These are phyloP conservation scores for Flaveria ramosissima DNA, from an alignment of 129 eudicot genomes.

Conservation along the genomic window DNA sequence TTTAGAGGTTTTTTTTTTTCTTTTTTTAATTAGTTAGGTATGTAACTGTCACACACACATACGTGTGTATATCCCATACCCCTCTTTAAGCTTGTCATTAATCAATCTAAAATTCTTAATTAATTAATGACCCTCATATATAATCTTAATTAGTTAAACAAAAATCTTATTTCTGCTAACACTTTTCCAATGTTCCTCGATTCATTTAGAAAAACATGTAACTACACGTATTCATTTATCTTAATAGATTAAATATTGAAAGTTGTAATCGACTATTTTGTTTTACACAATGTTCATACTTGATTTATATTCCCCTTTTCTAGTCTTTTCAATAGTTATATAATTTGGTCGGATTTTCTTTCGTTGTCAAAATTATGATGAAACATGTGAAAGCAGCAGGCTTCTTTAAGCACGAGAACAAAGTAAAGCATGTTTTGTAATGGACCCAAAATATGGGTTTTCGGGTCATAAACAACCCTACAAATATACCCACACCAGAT, in stretches of 20 bases:
- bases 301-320: not conserved
- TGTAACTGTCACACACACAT: too few relatives aligned
- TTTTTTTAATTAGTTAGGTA: too few relatives aligned
- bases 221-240: not conserved
- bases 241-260: not conserved
- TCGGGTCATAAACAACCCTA: conserved; percentile 28
- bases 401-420: conserved; percentile 40
- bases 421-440: conserved; percentile 19
- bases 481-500: conserved; percentile 18
- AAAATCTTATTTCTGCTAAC: not conserved
- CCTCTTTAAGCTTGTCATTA: not conserved
- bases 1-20: too few relatives aligned
- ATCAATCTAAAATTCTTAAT: not conserved
- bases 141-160: too few relatives aligned
- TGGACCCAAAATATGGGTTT: conserved; percentile 38
- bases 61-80: too few relatives aligned
- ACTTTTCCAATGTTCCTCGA: not conserved
- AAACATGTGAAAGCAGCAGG: conserved; percentile 16
- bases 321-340: not conserved
- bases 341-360: conserved; percentile 23
- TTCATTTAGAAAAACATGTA: not conserved
- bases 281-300: not conserved
- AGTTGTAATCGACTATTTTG: not conserved
- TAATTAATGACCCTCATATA: too few relatives aligned
- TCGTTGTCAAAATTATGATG: conserved; percentile 10